A percentile compares a stretch with the other conserved stretches of the same genome.
phyloP scores from a whole-genome alignment of 306 rosid species.

The Senna tora region DNA sequence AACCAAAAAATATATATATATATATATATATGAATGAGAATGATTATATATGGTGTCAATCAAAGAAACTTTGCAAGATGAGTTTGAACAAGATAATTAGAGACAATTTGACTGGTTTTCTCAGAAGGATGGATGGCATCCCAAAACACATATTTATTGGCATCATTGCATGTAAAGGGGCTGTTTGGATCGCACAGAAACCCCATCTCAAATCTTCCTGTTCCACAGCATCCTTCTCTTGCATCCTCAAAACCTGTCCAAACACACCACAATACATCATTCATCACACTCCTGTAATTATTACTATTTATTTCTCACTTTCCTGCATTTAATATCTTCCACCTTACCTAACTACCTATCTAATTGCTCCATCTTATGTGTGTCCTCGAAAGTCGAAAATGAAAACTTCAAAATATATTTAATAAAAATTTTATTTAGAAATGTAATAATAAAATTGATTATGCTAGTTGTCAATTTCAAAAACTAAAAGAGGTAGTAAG shows the following conservation, averaged over 20 bases:
- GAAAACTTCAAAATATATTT: not conserved
- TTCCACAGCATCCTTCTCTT: constrained; percentile 47
- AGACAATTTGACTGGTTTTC: constrained; percentile 40
- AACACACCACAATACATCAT: too few species aligned
- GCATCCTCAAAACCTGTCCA: constrained; percentile 36
- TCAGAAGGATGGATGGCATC: constrained; percentile 48
- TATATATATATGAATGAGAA: too few species aligned
- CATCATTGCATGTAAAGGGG: constrained; percentile 55
- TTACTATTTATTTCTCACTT: too few species aligned
- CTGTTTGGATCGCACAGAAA: constrained; percentile 35
- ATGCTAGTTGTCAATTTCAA: too few species aligned
- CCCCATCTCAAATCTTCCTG: constrained; percentile 48
- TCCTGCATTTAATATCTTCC: not conserved
- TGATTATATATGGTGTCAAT: too few species aligned
- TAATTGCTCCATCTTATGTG: not conserved
- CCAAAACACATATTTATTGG: constrained; percentile 54
- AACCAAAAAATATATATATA: too few species aligned
- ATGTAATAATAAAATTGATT: too few species aligned
- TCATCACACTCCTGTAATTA: not conserved
- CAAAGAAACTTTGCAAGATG: constrained; percentile 43
- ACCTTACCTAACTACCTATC: not conserved
- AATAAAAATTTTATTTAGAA: too few species aligned
- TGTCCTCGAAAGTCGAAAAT: not conserved
- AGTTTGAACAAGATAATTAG: constrained; percentile 27
- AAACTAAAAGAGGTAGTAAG: too few species aligned